Conservation (phyloP, 345 rosid genomes). For the Eutrema japonicum region DNA sequence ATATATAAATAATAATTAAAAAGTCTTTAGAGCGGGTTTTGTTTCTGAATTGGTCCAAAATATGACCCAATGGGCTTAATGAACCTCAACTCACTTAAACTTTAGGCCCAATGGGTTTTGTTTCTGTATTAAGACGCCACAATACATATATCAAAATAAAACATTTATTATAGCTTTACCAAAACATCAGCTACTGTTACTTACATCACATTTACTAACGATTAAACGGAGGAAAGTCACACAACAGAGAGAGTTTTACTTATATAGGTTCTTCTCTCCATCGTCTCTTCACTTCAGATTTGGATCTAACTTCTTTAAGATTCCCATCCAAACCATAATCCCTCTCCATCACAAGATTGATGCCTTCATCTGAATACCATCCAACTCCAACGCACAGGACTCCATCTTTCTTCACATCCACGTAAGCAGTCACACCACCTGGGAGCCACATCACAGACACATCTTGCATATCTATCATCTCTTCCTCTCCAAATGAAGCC, state of each 20-base stretch:
- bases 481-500: constrained; percentile 77
- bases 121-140: background rate
- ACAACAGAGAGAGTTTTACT: constrained; percentile 18
- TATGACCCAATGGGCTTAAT: constrained; percentile 16
- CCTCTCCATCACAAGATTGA: constrained; percentile 91
- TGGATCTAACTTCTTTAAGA: constrained; percentile 78
- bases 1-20: no score
- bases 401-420: constrained; percentile 77
- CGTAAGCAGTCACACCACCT: constrained; percentile 76
- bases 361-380: constrained; percentile 93
- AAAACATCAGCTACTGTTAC: constrained; percentile 21
- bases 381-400: constrained; percentile 78
- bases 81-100: background rate
- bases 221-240: constrained; percentile 14
- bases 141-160: background rate
- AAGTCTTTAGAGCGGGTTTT: no score
- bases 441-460: constrained; percentile 82
- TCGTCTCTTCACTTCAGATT: constrained; percentile 82
- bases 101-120: constrained; percentile 6
- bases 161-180: constrained; percentile 17
- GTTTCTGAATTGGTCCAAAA: background rate
- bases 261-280: constrained; percentile 47
- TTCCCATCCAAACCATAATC: constrained; percentile 83
- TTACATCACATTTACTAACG: constrained; percentile 1
- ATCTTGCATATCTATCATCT: constrained; percentile 76